Evolutionary conservation across 2,329 filamentous ascomycete species (phyloP).

Genomic region (Aspergillus sclerotialis): DNA sequence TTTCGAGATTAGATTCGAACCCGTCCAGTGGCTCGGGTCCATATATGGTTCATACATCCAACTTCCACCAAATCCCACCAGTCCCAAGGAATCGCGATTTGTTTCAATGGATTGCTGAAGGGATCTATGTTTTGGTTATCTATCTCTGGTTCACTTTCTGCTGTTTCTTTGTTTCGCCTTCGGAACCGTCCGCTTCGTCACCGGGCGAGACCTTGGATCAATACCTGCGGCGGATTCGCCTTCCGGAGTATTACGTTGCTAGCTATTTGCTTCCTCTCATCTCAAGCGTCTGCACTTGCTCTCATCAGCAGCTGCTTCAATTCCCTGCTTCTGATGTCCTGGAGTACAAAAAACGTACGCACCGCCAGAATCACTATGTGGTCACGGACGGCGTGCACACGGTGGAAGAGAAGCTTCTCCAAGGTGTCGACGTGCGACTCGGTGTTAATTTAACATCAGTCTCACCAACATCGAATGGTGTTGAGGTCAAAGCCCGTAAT

Average conservation of each 20-base stretch:
- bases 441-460: constrained; percentile 7
- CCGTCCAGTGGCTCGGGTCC: constrained; percentile 11
- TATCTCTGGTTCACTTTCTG: constrained; percentile 50
- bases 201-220: constrained; percentile 39
- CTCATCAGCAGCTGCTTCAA: constrained; percentile 13
- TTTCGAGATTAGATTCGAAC: constrained; percentile 29
- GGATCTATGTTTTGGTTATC: constrained; percentile 40
- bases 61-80: constrained; percentile 45
- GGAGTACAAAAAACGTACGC: constrained; percentile 13
- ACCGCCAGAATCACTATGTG: constrained; percentile 13
- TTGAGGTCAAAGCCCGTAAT: constrained; percentile 5
- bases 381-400: constrained; percentile 13
- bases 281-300: constrained; percentile 15
- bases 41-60: constrained; percentile 51
- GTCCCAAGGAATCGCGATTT: constrained; percentile 31
- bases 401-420: constrained; percentile 10
- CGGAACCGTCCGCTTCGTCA: not conserved
- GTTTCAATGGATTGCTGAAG: constrained; percentile 38
- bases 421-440: constrained; percentile 8
- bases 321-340: constrained; percentile 16
- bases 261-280: constrained; percentile 51
- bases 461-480: constrained; percentile 1
- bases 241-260: constrained; percentile 42
- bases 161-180: constrained; percentile 43
- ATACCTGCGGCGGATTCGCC: constrained; percentile 45